Evolutionary conservation across 139 green algal genomes (phyloP), one percentile per base, ranked within the genome.

Genomic region (Pleodorina starrii): DNA sequence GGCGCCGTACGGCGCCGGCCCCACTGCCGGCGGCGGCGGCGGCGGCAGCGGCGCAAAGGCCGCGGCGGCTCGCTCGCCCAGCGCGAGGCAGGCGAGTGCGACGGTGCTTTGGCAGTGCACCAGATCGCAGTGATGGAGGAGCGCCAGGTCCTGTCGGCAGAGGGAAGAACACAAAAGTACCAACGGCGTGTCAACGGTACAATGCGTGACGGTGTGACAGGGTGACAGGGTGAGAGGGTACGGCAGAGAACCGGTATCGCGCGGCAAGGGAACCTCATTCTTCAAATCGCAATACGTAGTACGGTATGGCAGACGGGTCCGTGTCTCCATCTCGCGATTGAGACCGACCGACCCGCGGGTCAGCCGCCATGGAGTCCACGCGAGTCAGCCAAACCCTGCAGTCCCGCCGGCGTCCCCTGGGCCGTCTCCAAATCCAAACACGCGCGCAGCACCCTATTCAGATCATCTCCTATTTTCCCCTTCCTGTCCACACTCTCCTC

Each of bases 71-170:
- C 68, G 43, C 43, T 63, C 74, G 1, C 43, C 74, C 23, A 82
- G 46, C 2, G 21, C 44, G 35, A 82, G 74, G 25, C 43, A 42
- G 9, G 74, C 74, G 10, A 82, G 4, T 38, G 74, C 74, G 29
- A 82, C 42, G 27, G 74, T 82, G 44, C 23, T 66, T 42, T 82
- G 74, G 43, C 74, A 29, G 46, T 82, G 46, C 25, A 59, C 23
- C 74, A 82, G 74, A 21, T 57, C 44, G 43, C 29, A 27, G 42
- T 82, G 74, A 7, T 82, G 74, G 35, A 82, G 74, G 23, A 82
- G 23, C 0, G 44, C 44, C 44, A 36, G 23, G 44, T 82, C 74
- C 74, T 82, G 74, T 19, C 25, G 72, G 72, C 16, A 79, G 63
- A 3, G 29, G 29, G n/a, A 42, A 12, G 63, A 38, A 10, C 5